Conservation (phyloP, 1,139 yeast genomes). For the Waltiozyma sp. region DNA sequence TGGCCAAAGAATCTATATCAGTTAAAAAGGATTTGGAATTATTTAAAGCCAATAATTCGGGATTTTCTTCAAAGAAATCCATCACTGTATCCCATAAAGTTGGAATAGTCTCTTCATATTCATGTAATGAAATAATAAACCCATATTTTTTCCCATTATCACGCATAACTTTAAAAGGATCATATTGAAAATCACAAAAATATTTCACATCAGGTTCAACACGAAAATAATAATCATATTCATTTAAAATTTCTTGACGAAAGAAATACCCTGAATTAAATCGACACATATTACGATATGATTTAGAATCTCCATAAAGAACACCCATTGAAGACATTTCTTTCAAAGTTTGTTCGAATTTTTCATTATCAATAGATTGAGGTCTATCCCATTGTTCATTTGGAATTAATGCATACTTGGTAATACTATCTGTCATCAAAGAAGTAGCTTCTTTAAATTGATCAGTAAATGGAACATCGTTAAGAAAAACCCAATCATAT, state of each 20-base stretch:
- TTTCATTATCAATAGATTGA: constrained; percentile 28
- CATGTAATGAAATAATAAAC: constrained; percentile 68
- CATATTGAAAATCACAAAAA: constrained; percentile 70
- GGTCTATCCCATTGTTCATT: constrained; percentile 65
- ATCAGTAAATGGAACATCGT: constrained; percentile 67
- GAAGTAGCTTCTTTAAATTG: constrained; percentile 57
- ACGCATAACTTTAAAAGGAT: constrained; percentile 82
- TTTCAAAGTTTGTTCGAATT: constrained; percentile 37
- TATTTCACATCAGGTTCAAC: constrained; percentile 88
- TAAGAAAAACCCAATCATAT: constrained; percentile 84
- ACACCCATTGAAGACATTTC: constrained; percentile 49
- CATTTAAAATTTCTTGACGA: constrained; percentile 52
- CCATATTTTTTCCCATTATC: constrained; percentile 70
- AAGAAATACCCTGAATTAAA: constrained; percentile 78
- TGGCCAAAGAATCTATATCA: constrained; percentile 27
- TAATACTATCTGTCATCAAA: constrained; percentile 75
- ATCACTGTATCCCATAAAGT: constrained; percentile 73
- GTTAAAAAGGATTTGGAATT: constrained; percentile 64
- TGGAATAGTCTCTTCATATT: constrained; percentile 75
- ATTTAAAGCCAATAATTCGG: constrained; percentile 54
- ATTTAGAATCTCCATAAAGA: constrained; percentile 64
- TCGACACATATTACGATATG: constrained; percentile 78
- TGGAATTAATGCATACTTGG: constrained; percentile 65
- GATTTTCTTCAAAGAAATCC: constrained; percentile 47
- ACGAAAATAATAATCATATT: constrained; percentile 82